A percentile compares a stretch with the other conserved stretches of the same genome.
Evolutionary conservation across 768 basidiomycete species (phyloP).

Genomic region (Termitomyces sp.): DNA sequence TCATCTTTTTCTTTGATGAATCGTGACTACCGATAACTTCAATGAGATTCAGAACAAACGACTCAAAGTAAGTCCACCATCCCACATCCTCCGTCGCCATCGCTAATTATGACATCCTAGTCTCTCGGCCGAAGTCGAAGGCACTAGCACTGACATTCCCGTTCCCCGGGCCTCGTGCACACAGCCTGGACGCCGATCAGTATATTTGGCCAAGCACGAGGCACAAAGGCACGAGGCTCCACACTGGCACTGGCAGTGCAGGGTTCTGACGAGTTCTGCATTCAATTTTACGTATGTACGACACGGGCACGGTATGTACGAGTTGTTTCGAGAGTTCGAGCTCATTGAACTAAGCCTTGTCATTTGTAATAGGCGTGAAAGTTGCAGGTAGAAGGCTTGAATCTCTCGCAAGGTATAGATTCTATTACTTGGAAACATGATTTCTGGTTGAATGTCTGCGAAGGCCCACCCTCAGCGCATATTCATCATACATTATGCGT

Average conservation of each 20-base stretch:
- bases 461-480: not conserved
- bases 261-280: not conserved
- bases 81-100: too few species aligned
- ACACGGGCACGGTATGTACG: not conserved
- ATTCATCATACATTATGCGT: slow-evolving; percentile 52
- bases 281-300: not conserved
- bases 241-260: too few species aligned
- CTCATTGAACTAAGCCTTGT: too few species aligned
- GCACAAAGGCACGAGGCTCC: too few species aligned
- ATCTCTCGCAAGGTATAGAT: too few species aligned
- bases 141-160: not conserved
- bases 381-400: too few species aligned
- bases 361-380: not conserved
- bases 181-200: not conserved
- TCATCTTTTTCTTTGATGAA: too few species aligned
- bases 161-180: not conserved
- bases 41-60: too few species aligned
- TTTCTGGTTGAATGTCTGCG: too few species aligned
- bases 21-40: not conserved
- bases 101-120: too few species aligned
- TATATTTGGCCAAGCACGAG: not conserved
- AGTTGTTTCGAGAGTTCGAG: not conserved
- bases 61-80: too few species aligned
- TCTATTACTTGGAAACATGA: not conserved
- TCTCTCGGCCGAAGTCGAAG: too few species aligned